These are phyloP conservation scores for Rhododendron mucronatum DNA, from an alignment of 148 eudicot species.

Conservation along the genomic window DNA sequence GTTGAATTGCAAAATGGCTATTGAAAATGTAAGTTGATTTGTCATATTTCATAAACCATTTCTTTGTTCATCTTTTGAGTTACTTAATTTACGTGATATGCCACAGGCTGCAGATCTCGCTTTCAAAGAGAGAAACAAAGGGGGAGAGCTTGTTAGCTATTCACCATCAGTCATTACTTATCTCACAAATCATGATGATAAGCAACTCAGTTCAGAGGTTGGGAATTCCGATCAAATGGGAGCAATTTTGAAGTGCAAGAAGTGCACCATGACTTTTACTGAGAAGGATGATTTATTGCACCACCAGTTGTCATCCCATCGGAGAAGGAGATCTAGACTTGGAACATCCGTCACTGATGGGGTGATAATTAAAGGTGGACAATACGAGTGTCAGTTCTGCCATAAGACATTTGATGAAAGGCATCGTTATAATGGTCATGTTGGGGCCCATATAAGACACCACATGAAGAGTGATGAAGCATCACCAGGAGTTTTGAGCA, in stretches of 20 bases:
- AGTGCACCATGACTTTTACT: constrained; percentile 48
- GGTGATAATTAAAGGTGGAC: constrained; percentile 50
- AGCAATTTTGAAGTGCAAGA: constrained; percentile 48
- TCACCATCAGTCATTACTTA: constrained; percentile 24
- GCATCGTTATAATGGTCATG: constrained; percentile 68
- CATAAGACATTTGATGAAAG: constrained; percentile 59
- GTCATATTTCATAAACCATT: constrained; percentile 4
- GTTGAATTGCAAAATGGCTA: constrained; percentile 20
- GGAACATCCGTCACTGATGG: constrained; percentile 57
- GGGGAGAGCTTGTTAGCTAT: constrained; percentile 7
- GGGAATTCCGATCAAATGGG: constrained; percentile 26
- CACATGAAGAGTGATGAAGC: constrained; percentile 52
- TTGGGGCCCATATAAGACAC: constrained; percentile 65
- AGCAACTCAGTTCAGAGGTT: constrained; percentile 28
- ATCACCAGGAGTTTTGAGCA: constrained; percentile 24
- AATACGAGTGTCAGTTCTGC: constrained; percentile 78
- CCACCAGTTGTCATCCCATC: constrained; percentile 59
- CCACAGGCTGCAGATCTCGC: constrained; percentile 40
- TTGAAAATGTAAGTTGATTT: constrained; percentile 49
- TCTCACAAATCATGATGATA: constrained; percentile 25
- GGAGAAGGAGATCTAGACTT: constrained; percentile 57
- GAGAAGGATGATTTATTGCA: constrained; percentile 55
- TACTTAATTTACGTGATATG: constrained; percentile 5
- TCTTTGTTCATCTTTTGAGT: neutral
- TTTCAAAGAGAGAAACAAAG: constrained; percentile 8